These are phyloP conservation scores for Heimioporus retisporus DNA, from an alignment of 1,284 basidiomycete species.

Conservation along the genomic window DNA sequence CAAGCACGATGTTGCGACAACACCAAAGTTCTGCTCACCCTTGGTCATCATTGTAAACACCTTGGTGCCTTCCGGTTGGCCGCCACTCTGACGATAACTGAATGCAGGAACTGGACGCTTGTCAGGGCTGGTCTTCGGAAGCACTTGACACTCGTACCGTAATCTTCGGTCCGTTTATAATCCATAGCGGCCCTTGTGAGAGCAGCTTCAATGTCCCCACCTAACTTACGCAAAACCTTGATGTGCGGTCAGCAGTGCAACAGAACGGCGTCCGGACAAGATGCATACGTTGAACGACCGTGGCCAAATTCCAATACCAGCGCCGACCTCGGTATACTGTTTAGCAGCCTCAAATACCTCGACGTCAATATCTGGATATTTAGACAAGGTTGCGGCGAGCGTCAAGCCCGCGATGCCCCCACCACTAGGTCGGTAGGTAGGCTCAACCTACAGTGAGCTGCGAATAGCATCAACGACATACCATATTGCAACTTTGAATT, in stretches of 20 bases:
- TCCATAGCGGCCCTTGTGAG: slow-evolving; percentile 41
- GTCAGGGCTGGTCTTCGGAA: slow-evolving; percentile 15
- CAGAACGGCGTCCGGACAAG: neutral
- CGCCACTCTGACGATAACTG: slow-evolving; percentile 59
- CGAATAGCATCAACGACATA: slow-evolving; percentile 12
- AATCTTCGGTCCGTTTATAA: slow-evolving; percentile 52
- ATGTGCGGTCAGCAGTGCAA: slow-evolving; percentile 22
- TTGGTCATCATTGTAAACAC: slow-evolving; percentile 56
- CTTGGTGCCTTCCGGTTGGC: slow-evolving; percentile 57
- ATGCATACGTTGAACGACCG: slow-evolving; percentile 44
- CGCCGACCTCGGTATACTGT: slow-evolving; percentile 59
- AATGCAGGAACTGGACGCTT: slow-evolving; percentile 47
- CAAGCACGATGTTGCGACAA: neutral
- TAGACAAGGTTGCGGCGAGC: slow-evolving; percentile 56
- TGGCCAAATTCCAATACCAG: slow-evolving; percentile 65
- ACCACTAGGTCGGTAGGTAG: slow-evolving; percentile 45
- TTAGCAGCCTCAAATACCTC: slow-evolving; percentile 63
- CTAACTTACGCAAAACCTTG: slow-evolving; percentile 59
- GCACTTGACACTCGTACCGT: slow-evolving; percentile 23
- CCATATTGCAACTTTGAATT: slow-evolving; percentile 45
- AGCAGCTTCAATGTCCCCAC: slow-evolving; percentile 55
- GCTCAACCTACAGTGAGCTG: slow-evolving; percentile 2
- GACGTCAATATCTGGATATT: slow-evolving; percentile 60
- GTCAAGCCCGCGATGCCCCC: slow-evolving; percentile 63
- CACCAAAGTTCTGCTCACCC: slow-evolving; percentile 44